Base-by-base conservation (phyloP, 2,329 filamentous ascomycete genomes). In the Trichophyton schoenleinii region DNA sequence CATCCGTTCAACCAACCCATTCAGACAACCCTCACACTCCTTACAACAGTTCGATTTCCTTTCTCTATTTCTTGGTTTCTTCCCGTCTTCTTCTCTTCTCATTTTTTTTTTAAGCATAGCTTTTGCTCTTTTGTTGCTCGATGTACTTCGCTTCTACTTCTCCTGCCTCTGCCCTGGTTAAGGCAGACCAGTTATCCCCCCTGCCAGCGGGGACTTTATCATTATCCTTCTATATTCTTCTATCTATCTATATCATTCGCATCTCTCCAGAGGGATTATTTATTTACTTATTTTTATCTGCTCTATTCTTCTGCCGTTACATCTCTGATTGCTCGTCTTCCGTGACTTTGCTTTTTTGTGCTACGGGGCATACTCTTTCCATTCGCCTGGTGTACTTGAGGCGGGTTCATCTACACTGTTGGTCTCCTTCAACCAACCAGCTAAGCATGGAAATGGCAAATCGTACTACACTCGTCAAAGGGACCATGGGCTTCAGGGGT, bases 81-180 rank as follows among this genome's bases (percentile, higher is more conserved):
- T 31, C 6, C 28, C 28, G 6, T 7, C 28, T 6, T 31, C 7
- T 31, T 31, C 28, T 11, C 22, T 49, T 49, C 46, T 49, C 20
- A 25, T 49, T 49, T 49, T n/a, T n/a, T 20, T 9, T 28, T 18
- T 36, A 34, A 49, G 49, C 49, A 55, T 55, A 55, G 31, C 31
- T 36, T 34, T 36, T 34, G 15, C 7, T 34, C 22, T 20, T n/a
- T 53, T 18, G 18, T 34, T 15, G 34, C 22, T 53, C 31, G 28
- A 53, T 31, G 49, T 55, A 55, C 31, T 55, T 55, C 49, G 25
- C 48, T 53, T 55, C 31, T 55, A n/a, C 49, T 36, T 55, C 25
- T 55, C 11, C 49, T 55, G 25, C 3, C 49, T 25, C 49, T 49
- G 49, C 49, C 49, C 49, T 55, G 49, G 49, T 55, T 55, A 55